Base-by-base conservation (phyloP, 257 asterid genomes). In the Thymus quinquecostatus region DNA sequence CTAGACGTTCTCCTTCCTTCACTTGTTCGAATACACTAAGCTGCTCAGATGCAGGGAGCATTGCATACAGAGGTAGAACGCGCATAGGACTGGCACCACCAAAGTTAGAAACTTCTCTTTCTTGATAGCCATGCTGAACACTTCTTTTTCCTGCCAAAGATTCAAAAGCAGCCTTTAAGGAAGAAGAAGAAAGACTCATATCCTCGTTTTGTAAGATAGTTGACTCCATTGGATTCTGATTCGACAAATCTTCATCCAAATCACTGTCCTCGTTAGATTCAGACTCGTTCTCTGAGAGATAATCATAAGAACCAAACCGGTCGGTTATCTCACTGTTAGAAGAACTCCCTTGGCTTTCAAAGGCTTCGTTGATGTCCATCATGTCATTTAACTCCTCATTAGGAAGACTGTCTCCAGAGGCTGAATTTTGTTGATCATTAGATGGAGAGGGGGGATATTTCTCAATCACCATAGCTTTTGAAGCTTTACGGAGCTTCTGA, bases 21-120 rank as follows among this genome's bases (percentile, higher is more conserved):
- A 81, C 85, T 28, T 82, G 84, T 63, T 89, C 94, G 84, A 93
- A 93, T 48, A 93, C 97, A 72, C 89, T 86, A 72, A 91, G 96
- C 84, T 93, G 96, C 49, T 91, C 78, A 14, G 92, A 73, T 30
- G 92, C 98, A 30, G 97, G 96, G 81, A 93, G 98, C 98, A 93
- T 90, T 10, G 98, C 96, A 79, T 90, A 93, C 68, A 93, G 96
- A 34, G 96, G 97, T 36, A 93, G 80, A 77, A 88, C 89, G 65
- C 69, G 60, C 84, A 93, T 79, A 1, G 88, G 81, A 64, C 96
- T 86, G 28, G 75, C 70, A 43, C 48, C 48, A 43, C 9, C 9
- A 43, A 2, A 1, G 8, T 43, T 43, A 6, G 48, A 34, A 34
- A 34, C 38, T 34, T 34, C 38, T 34, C 4, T 34, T 34, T 3